Evolutionary conservation across 2,329 filamentous ascomycete species (phyloP).

Genomic region (Microdochium nivale): DNA sequence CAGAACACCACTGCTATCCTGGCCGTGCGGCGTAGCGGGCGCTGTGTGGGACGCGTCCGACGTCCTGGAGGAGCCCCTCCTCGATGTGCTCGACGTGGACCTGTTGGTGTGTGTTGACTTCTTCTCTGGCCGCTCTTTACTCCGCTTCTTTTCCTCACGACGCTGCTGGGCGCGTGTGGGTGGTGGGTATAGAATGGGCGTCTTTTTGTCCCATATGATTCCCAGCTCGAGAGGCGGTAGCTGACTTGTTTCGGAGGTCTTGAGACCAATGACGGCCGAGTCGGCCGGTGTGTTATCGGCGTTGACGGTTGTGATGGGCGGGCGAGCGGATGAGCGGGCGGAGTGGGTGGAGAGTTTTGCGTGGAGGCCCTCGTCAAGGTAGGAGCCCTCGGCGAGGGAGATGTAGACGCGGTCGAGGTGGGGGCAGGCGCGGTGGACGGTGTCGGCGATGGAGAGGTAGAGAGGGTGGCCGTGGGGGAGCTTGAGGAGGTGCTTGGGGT

Average conservation of each 20-base stretch:
- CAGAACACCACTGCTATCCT: neutral
- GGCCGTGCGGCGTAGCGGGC: neutral
- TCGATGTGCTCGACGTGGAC: neutral
- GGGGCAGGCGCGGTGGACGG: conserved; percentile 14
- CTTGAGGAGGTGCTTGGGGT: neutral
- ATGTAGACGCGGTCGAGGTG: conserved; percentile 15
- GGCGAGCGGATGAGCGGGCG: neutral
- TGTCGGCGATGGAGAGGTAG: conserved; percentile 1
- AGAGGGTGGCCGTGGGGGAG: neutral
- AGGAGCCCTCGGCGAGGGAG: conserved; percentile 10
- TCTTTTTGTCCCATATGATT: neutral
- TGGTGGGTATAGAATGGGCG: neutral
- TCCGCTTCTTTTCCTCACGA: neutral
- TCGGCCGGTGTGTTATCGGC: neutral
- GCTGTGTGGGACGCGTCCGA: neutral
- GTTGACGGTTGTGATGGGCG: neutral
- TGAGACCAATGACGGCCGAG: conserved; percentile 1
- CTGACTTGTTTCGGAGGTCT: conserved; percentile 1
- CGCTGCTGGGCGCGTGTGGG: neutral
- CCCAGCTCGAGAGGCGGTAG: conserved; percentile 4
- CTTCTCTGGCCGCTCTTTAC: neutral
- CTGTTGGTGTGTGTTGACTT: neutral
- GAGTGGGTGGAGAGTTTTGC: neutral
- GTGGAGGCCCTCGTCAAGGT: conserved; percentile 4
- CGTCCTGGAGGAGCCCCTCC: neutral